Base-by-base conservation (phyloP, 441 rosid species). In the Croton laevigatus region DNA sequence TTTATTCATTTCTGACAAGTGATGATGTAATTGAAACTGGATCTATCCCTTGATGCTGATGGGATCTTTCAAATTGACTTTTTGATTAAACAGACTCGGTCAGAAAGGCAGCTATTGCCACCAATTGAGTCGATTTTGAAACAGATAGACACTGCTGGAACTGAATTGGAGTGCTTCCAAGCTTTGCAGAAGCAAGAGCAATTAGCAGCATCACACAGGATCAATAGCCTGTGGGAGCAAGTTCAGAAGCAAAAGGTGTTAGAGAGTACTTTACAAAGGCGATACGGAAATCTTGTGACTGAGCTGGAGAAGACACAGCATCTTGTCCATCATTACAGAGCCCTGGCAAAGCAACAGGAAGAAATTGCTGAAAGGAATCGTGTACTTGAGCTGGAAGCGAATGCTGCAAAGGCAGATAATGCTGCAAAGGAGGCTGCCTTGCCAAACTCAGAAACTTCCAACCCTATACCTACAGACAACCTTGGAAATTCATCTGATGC, bases 101-200 rank as follows among this genome's bases (percentile, higher is more conserved):
- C 89, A 73, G 92, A 86, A 78, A 81, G 78, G 62, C 87, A 80
- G 60, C 82, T 93, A 59, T 85, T 97, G 89, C 83, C 80, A 64
- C 94, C 89, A 80, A 88, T 93, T 68, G 88, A 93, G 65, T 82
- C 87, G 27, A 88, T 89, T 59, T 71, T 87, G 73, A 91, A 93
- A 84, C 97, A 86, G 84, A 87, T 91, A 71, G 98, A 91, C 73
- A 83, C 87, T 72, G 89, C 97, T 62, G 86, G 92, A 78, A 95
- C 95, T 38, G 97, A 95, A 75, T 87, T 93, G 1, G 94, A 91
- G 81, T 93, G 98, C 77, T 95, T 93, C 80, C 91, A 81, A 81
- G 89, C 87, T 67, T 86, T 93, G 73, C 93, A 93, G 81, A 95
- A 89, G 82, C 99, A 92, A 81, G 99, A 95, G 78, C 93, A 91